Percentiles rank a stretch among this genome's conserved stretches.
phyloP scores from a whole-genome alignment of 495 filamentous ascomycete genomes.

The Friedmanniomyces simplex region DNA sequence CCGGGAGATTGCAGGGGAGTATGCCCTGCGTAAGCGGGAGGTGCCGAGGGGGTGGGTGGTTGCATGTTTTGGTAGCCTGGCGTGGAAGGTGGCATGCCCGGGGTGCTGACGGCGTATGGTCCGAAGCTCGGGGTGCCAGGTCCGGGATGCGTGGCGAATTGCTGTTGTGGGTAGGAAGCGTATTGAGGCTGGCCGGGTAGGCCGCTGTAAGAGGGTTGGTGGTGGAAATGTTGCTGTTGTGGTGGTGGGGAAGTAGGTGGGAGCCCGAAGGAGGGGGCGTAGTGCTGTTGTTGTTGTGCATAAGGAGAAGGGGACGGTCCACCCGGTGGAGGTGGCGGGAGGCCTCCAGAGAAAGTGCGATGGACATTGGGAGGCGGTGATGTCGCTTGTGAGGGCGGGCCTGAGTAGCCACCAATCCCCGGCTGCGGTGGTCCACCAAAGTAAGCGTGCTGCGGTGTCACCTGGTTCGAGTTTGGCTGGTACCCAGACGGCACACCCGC shows the following conservation, averaged over 20 bases:
- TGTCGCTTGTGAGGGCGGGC: neutral
- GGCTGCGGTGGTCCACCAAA: slow-evolving; percentile 31
- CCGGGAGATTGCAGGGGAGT: slow-evolving; percentile 19
- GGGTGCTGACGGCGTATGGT: slow-evolving; percentile 19
- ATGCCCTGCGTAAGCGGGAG: slow-evolving; percentile 10
- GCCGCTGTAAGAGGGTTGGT: slow-evolving; percentile 4
- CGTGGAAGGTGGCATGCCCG: slow-evolving; percentile 5
- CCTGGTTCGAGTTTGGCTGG: slow-evolving; percentile 39
- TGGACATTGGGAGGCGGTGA: slow-evolving; percentile 5
- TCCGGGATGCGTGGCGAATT: neutral
- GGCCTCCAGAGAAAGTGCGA: slow-evolving; percentile 11
- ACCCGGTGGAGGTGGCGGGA: slow-evolving; percentile 15
- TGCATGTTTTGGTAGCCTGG: neutral
- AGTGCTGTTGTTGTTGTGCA: slow-evolving; percentile 15
- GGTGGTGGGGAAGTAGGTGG: slow-evolving; percentile 18
- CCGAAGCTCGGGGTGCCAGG: slow-evolving; percentile 17
- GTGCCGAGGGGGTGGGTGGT: slow-evolving; percentile 17
- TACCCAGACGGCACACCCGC: slow-evolving; percentile 14
- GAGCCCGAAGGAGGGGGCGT: slow-evolving; percentile 14
- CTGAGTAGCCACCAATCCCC: slow-evolving; percentile 7
- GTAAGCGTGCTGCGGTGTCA: slow-evolving; percentile 24
- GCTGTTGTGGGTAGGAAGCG: slow-evolving; percentile 23
- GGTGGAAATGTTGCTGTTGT: slow-evolving; percentile 8
- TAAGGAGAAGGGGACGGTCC: slow-evolving; percentile 2
- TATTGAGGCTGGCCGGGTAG: slow-evolving; percentile 18